Conservation (phyloP, 2,329 filamentous ascomycete species). For the Calonectria ilicicola region DNA sequence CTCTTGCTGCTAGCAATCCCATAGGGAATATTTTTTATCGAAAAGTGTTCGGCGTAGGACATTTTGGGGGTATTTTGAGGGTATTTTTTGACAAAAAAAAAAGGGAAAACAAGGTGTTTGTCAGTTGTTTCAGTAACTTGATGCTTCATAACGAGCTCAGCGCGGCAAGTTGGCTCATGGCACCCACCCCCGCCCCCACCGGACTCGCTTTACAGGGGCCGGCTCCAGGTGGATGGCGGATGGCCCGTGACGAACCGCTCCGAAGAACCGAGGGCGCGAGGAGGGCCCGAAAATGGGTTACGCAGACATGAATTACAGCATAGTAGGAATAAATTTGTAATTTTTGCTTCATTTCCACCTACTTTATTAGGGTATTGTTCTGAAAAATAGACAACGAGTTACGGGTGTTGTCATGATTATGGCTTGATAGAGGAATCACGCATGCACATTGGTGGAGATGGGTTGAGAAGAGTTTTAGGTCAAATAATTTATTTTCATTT, state of each 20-base stretch:
- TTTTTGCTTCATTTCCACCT: background rate
- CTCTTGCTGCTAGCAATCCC: constrained; percentile 9
- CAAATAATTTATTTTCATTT: background rate
- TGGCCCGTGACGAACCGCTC: background rate
- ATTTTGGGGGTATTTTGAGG: background rate
- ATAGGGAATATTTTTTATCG: constrained; percentile 17
- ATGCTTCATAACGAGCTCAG: background rate
- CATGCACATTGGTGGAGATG: background rate
- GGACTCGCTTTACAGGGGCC: background rate
- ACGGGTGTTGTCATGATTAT: too few relatives aligned
- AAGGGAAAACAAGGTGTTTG: background rate
- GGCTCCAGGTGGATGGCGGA: background rate
- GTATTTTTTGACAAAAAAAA: background rate
- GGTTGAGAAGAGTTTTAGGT: background rate
- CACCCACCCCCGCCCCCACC: constrained; percentile 18
- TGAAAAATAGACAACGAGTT: too few relatives aligned
- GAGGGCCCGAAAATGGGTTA: background rate
- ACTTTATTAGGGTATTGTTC: background rate
- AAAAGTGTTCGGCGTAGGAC: constrained; percentile 18
- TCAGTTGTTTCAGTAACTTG: background rate
- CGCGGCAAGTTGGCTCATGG: background rate
- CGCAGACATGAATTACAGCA: background rate
- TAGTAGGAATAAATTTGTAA: background rate
- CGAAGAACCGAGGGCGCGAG: constrained; percentile 4
- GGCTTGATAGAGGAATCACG: background rate